Evolutionary conservation across 2,329 filamentous ascomycete genomes (phyloP), one percentile per base, ranked within the genome.

Genomic region (Xylaria arbuscula): DNA sequence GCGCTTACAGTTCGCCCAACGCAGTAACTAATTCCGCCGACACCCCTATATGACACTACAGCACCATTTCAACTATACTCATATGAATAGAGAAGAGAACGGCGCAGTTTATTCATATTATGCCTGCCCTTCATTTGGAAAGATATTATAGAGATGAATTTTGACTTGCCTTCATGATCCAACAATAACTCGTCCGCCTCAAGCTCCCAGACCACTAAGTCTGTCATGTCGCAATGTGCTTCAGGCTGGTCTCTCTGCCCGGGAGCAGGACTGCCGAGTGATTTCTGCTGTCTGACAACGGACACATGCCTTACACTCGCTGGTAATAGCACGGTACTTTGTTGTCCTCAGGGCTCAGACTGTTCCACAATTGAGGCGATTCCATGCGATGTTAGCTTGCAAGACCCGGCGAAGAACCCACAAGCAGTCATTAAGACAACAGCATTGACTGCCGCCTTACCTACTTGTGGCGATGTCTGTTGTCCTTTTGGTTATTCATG

Each of bases 211-310:
- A 47, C 17, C 6, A 47, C 42, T 6, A 9, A 19, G 42, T 22
- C 42, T 47, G 17, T 47, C n/a, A 47, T 47, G 42, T 47, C 42
- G n/a, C 42, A 19, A 47, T 47, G 42, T 47, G 42, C 42, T 47
- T 47, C n/a, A 19, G 42, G 42, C 42, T 47, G 42, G 42, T 9
- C 17, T 47, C 8, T 47, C 17, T 47, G 42, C n/a, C 19, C 17
- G 19, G 42, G 3, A 47, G n/a, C n/a, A 19, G 42, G 42, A 7
- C 17, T 47, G 10, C 42, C 42, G 19, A 22, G 3, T 22, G 10
- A 22, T 47, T 47, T 22, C 9, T 47, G 42, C n/a, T 47, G 42
- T 11, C 6, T 3, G 10, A 9, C 42, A 19, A 9, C n/a, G 42
- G 9, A n/a, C 5, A 47, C n/a, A 47, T 47, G n/a, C 17, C 6